phyloP scores from a whole-genome alignment of 495 filamentous ascomycete genomes.

The Aspergillus biplanus region DNA sequence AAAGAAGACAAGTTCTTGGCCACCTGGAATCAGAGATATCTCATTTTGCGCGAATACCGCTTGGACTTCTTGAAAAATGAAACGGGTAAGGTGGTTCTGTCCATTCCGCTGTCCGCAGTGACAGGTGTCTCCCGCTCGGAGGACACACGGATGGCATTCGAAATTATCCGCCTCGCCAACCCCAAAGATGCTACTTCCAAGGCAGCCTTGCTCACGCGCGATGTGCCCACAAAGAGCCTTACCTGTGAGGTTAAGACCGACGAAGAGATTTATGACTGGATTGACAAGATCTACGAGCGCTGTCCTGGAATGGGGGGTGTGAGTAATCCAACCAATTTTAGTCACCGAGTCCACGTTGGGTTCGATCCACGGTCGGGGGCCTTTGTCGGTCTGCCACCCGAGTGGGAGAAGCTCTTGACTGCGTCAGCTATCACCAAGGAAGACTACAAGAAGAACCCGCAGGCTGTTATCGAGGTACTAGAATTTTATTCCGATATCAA shows the following conservation, averaged over 20 bases:
- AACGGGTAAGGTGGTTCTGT: conserved; percentile 76
- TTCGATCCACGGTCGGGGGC: conserved; percentile 93
- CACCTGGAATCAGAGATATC: conserved; percentile 87
- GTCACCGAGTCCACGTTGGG: conserved; percentile 93
- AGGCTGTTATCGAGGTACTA: conserved; percentile 95
- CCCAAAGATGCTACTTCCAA: conserved; percentile 63
- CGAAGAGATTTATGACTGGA: conserved; percentile 97
- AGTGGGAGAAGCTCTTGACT: conserved; percentile 95
- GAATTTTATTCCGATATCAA: conserved; percentile 97
- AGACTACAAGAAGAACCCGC: conserved; percentile 96
- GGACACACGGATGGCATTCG: conserved; percentile 83
- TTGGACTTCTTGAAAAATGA: conserved; percentile 93
- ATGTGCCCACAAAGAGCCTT: conserved; percentile 77
- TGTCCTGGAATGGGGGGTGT: conserved; percentile 98
- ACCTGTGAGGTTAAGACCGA: conserved; percentile 91
- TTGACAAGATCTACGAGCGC: conserved; percentile 93
- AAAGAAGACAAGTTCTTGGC: conserved; percentile 88
- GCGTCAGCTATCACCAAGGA: conserved; percentile 96
- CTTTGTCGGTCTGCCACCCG: conserved; percentile 88
- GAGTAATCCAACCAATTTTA: conserved; percentile 97
- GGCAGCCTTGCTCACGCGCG: conserved; percentile 63
- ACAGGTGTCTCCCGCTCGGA: conserved; percentile 84
- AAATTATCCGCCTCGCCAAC: conserved; percentile 76
- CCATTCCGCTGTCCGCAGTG: conserved; percentile 82
- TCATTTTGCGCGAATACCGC: conserved; percentile 84